Evolutionary conservation across 805 yeast genomes (phyloP).

Genomic region (Suhomyces prunicola): DNA sequence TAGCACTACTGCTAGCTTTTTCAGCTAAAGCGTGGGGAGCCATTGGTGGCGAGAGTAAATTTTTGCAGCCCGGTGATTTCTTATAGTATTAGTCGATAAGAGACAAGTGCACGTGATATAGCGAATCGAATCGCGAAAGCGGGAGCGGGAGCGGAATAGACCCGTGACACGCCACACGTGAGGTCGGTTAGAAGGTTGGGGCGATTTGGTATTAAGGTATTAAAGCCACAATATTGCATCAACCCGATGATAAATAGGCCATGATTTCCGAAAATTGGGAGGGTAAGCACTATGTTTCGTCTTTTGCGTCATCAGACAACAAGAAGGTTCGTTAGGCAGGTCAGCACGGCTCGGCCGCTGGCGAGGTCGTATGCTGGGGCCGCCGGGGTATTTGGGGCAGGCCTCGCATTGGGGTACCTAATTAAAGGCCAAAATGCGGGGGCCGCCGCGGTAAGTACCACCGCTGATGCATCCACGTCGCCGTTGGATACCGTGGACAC

Average conservation of each 20-base stretch:
- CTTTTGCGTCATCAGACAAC: neutral
- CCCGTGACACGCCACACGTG: neutral
- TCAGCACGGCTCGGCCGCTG: neutral
- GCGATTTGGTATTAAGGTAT: neutral
- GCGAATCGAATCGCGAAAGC: neutral
- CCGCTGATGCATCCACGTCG: constrained; percentile 6
- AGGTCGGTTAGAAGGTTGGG: neutral
- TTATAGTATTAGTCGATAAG: neutral
- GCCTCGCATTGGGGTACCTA: neutral
- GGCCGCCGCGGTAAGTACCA: neutral
- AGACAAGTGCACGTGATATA: constrained; percentile 3
- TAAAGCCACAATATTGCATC: neutral
- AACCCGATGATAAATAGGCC: neutral
- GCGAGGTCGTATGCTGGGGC: neutral
- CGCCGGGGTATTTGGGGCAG: neutral
- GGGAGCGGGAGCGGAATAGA: neutral
- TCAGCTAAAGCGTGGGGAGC: constrained; percentile 7
- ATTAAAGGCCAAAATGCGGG: neutral
- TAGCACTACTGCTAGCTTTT: neutral
- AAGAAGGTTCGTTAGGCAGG: neutral
- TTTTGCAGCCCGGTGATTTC: neutral
- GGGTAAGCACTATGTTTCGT: neutral
- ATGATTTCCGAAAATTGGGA: neutral
- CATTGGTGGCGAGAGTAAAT: neutral
- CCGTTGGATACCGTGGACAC: constrained; percentile 7